Base-by-base conservation (phyloP, 495 filamentous ascomycete species). In the Darksidea phi region DNA sequence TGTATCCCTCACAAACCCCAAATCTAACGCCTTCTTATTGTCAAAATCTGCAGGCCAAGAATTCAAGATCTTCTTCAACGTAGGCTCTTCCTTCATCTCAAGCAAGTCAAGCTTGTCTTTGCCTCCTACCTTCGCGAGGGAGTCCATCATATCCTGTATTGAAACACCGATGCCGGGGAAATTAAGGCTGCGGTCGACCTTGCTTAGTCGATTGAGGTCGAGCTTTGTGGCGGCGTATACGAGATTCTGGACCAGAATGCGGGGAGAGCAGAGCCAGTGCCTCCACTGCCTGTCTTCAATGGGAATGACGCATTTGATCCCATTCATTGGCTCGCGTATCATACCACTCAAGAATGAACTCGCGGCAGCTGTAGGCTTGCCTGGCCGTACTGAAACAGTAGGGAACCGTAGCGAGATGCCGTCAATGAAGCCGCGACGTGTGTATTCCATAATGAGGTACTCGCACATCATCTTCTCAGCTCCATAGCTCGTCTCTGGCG, bases 391-490 rank as follows among this genome's bases (percentile, higher is more conserved):
- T 0, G 80, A 81, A 41, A 94, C 84, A 1, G 88, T 91, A 0
- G 89, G 89, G 24, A 94, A 83, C 1, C 89, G 83, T 48, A 87
- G 77, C 13, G 79, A 76, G 8, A 87, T 78, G 0, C 81, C 89
- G 61, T 90, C 82, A 45, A 94, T 65, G 69, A 84, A 84, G 0
- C 85, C 85, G 37, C 83, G 81, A 6, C 89, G 82, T 26, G 86
- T 86, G 74, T 88, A 85, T 66, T 92, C 89, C 68, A 89, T 91
- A 66, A 94, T 71, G 24, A 90, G 75, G 10, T 78, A 79, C 76
- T 94, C 89, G 64, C 80, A 79, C 61, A 91, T 84, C 63, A 91
- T 78, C 73, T 94, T 94, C 76, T 91, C 85, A 50, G 86, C 81
- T 48, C 89, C 89, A 68, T 93, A 93, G 11, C 84, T 87, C 8